Conservation (phyloP, 352 stramenopile genomes). For the Globisporangium radiosum region DNA sequence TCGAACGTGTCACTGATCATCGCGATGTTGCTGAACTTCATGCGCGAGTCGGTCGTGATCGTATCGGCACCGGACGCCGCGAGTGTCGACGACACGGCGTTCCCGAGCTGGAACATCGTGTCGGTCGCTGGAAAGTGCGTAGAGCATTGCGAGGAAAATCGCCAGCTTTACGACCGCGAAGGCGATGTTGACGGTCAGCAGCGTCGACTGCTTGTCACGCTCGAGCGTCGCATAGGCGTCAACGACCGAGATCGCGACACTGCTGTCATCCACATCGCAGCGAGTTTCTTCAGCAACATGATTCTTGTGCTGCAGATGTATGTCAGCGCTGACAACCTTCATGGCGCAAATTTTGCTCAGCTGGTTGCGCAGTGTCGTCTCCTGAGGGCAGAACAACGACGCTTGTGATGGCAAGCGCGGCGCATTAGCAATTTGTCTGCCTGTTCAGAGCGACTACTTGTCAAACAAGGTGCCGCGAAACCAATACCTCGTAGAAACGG, state of each 20-base stretch:
- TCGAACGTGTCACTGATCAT: slow-evolving; percentile 31
- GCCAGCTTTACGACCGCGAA: slow-evolving; percentile 32
- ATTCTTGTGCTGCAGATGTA: no score
- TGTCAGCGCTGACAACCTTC: no score
- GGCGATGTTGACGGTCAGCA: slow-evolving; percentile 24
- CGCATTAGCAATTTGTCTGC: no score
- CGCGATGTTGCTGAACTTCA: slow-evolving; percentile 45
- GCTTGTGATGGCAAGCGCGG: no score
- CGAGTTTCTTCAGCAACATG: no score
- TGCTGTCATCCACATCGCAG: no score
- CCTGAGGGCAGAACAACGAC: no score
- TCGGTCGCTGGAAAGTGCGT: slow-evolving; percentile 25
- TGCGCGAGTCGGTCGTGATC: slow-evolving; percentile 29
- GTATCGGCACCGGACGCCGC: slow-evolving; percentile 38
- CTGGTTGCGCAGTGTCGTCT: no score
- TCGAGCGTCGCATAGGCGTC: slow-evolving; percentile 25
- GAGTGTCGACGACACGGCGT: slow-evolving; percentile 24
- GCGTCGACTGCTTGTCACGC: slow-evolving; percentile 32
- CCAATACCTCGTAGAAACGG: no score
- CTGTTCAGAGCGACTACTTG: no score
- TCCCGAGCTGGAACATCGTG: slow-evolving; percentile 27
- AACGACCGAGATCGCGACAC: slow-evolving; percentile 9
- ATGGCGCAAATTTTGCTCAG: no score
- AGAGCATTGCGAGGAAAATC: slow-evolving; percentile 37
- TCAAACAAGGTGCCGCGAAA: no score